Evolutionary conservation across 352 stramenopile genomes (phyloP).

Genomic region (Globisporangium paroecandrum): DNA sequence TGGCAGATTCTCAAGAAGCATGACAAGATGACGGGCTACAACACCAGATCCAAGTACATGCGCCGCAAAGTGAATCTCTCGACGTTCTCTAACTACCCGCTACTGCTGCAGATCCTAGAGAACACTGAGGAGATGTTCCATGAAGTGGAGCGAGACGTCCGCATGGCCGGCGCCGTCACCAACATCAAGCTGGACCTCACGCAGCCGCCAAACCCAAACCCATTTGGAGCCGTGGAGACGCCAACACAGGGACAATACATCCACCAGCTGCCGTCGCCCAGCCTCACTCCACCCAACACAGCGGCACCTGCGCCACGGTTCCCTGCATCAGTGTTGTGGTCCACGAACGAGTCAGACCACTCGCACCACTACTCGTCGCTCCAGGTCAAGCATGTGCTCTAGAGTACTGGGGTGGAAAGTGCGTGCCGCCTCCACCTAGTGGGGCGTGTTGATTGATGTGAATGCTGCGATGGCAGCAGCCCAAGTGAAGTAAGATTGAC

Average conservation of each 20-base stretch:
- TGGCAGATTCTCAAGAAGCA: conserved; percentile 78
- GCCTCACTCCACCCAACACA: conserved; percentile 44
- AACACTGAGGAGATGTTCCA: conserved; percentile 81
- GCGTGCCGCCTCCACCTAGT: not conserved
- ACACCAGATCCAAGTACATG: conserved; percentile 85
- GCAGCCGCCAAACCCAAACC: conserved; percentile 14
- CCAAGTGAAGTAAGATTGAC: not conserved
- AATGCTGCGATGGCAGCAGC: not conserved
- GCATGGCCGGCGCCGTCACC: conserved; percentile 47
- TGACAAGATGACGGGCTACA: conserved; percentile 84
- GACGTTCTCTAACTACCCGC: conserved; percentile 74
- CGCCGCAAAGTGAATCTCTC: conserved; percentile 75
- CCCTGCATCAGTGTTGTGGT: conserved; percentile 48
- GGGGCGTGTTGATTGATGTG: not conserved
- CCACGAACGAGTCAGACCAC: conserved; percentile 24
- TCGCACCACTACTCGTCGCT: conserved; percentile 3
- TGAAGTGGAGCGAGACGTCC: conserved; percentile 56
- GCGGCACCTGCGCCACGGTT: conserved; percentile 34
- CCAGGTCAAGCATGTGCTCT: conserved; percentile 9
- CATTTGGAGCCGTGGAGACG: conserved; percentile 23
- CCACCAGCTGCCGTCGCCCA: conserved; percentile 35
- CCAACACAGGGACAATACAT: conserved; percentile 28
- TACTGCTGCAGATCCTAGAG: conserved; percentile 68
- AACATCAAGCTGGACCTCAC: conserved; percentile 57
- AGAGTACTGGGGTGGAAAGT: not conserved